Conservation (phyloP, 345 rosid genomes). For the Moricandia moricandioides region DNA sequence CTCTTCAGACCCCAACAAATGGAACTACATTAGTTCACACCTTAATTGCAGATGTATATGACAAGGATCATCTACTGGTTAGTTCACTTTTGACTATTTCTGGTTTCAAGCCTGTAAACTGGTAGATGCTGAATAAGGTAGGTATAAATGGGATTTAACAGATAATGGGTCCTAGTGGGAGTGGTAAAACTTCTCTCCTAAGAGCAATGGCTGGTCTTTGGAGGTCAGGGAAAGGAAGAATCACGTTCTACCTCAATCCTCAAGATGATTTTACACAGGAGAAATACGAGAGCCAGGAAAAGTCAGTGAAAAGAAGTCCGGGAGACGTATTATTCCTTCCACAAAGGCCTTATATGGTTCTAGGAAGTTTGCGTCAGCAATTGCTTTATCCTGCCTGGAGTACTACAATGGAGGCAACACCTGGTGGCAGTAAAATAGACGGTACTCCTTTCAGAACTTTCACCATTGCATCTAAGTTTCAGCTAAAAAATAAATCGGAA, state of each 20-base stretch:
- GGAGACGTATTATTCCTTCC: conserved; percentile 79
- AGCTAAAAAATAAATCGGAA: not conserved
- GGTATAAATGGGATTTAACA: conserved; percentile 37
- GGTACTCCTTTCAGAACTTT: conserved; percentile 17
- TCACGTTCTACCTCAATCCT: conserved; percentile 61
- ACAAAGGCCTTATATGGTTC: conserved; percentile 95
- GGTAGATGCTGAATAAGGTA: conserved; percentile 6
- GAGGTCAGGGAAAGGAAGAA: conserved; percentile 78
- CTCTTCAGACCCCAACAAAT: conserved; percentile 73
- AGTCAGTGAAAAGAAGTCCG: conserved; percentile 42
- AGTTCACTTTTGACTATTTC: conserved; percentile 37
- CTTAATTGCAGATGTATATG: conserved; percentile 53
- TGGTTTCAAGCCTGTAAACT: not conserved
- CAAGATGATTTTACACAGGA: conserved; percentile 39
- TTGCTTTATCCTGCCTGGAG: conserved; percentile 88
- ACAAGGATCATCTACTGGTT: conserved; percentile 78
- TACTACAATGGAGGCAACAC: conserved; percentile 6
- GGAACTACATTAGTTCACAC: conserved; percentile 66
- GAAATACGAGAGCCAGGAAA: conserved; percentile 31
- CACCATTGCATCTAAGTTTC: conserved; percentile 11
- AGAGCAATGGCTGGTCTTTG: conserved; percentile 97
- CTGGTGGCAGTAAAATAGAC: conserved; percentile 30
- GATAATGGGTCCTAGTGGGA: conserved; percentile 93
- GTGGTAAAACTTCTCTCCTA: conserved; percentile 91
- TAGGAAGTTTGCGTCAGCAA: conserved; percentile 94